Evolutionary conservation across 768 basidiomycete genomes (phyloP).

Genomic region (Hortiboletus flavorubellus): DNA sequence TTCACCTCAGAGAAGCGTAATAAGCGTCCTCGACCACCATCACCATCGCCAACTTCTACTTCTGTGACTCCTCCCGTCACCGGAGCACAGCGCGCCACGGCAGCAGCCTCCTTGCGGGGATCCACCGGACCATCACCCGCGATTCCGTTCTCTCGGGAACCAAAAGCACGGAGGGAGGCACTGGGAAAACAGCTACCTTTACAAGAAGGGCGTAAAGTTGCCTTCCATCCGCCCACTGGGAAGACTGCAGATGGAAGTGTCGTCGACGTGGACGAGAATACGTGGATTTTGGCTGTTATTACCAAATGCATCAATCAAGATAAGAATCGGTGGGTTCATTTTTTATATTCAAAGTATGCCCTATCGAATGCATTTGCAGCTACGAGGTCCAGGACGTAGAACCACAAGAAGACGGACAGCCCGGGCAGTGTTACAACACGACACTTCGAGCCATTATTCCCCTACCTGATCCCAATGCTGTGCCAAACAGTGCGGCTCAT

Average conservation of each 20-base stretch:
- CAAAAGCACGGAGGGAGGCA: constrained; percentile 63
- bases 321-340: constrained; percentile 54
- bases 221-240: constrained; percentile 67
- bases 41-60: constrained; percentile 58
- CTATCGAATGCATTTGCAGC: constrained; percentile 33
- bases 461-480: constrained; percentile 68
- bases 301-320: constrained; percentile 68
- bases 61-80: constrained; percentile 33
- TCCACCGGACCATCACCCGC: constrained; percentile 56
- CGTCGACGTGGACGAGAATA: constrained; percentile 46
- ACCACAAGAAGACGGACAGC: constrained; percentile 76
- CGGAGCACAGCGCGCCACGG: constrained; percentile 16
- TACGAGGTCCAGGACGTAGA: constrained; percentile 88
- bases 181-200: constrained; percentile 62
- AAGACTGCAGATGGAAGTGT: constrained; percentile 50
- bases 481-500: constrained; percentile 57
- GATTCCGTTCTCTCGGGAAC: constrained; percentile 57
- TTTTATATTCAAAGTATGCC: neutral
- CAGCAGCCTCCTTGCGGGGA: constrained; percentile 36
- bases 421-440: constrained; percentile 67
- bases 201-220: constrained; percentile 73
- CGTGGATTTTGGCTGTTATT: constrained; percentile 80
- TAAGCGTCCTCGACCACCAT: constrained; percentile 70
- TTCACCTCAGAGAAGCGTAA: constrained; percentile 59
- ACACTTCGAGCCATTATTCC: constrained; percentile 72